These are phyloP conservation scores for Pythium pyrilobum DNA, from an alignment of 352 stramenopile genomes.

Conservation along the genomic window DNA sequence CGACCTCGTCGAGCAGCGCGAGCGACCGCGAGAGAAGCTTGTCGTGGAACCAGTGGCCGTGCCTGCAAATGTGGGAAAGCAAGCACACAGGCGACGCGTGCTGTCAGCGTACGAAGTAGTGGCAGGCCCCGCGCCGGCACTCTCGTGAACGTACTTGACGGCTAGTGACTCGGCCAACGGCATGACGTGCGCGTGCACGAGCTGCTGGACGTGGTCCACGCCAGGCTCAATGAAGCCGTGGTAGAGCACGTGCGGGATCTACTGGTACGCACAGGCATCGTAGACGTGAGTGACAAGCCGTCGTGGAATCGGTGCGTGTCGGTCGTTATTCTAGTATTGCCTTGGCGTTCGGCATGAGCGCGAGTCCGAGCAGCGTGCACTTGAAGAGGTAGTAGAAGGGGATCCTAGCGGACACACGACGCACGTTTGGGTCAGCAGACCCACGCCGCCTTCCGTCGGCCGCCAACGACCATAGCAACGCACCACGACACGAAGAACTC, in stretches of 20 bases:
- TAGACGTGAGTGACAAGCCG: no score
- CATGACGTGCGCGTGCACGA: constrained; percentile 40
- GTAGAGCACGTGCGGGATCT: constrained; percentile 64
- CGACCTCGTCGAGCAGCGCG: constrained; percentile 33
- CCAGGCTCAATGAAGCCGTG: constrained; percentile 53
- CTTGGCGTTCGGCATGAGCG: constrained; percentile 58
- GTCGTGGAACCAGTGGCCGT: constrained; percentile 65
- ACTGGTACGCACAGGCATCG: not conserved
- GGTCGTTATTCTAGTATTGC: constrained; percentile 9
- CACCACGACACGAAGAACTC: constrained; percentile 68
- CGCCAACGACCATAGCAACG: not conserved
- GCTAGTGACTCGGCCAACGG: constrained; percentile 50
- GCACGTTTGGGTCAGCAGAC: not conserved
- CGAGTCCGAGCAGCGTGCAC: constrained; percentile 43
- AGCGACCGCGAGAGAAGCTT: constrained; percentile 49
- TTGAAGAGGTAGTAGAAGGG: constrained; percentile 80
- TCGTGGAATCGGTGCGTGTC: no score
- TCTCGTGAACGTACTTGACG: constrained; percentile 30
- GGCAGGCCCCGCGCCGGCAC: not conserved
- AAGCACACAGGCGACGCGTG: not conserved
- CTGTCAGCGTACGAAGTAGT: not conserved
- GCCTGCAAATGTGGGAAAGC: constrained; percentile 16
- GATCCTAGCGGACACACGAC: constrained; percentile 26
- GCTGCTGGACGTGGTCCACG: constrained; percentile 30
- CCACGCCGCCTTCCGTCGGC: not conserved